phyloP scores from a whole-genome alignment of 208 protist species.

The Crithidia fasciculata region DNA sequence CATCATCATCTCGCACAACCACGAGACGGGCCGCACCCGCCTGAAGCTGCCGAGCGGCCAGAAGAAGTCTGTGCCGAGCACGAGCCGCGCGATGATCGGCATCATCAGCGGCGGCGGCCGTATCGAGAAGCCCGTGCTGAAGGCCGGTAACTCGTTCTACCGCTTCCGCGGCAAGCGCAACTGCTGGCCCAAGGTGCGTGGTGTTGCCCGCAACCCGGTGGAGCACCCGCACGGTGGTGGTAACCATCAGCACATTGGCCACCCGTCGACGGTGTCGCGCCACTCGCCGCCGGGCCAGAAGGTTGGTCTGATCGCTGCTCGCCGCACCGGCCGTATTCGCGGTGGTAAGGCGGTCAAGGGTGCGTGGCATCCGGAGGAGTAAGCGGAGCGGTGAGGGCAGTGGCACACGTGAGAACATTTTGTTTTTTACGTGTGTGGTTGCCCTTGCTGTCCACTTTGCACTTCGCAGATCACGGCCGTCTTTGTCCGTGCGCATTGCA shows the following conservation, averaged over 20 bases:
- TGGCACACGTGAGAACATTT: too few species aligned
- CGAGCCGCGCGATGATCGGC: constrained; percentile 97
- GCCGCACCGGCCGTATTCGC: constrained; percentile 97
- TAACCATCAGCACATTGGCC: constrained; percentile 99
- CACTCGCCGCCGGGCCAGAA: constrained; percentile 97
- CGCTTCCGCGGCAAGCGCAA: constrained; percentile 99
- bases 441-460: background rate
- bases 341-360: constrained; percentile 91
- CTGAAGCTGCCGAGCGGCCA: constrained; percentile 98
- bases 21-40: constrained; percentile 95
- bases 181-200: constrained; percentile 98
- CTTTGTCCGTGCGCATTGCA: too few species aligned
- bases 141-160: constrained; percentile 98
- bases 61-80: constrained; percentile 97
- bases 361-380: constrained; percentile 91
- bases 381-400: constrained; percentile 13
- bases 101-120: constrained; percentile 99
- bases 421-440: background rate
- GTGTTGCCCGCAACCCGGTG: constrained; percentile 99
- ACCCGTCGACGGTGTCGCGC: constrained; percentile 94
- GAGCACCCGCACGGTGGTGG: constrained; percentile 99
- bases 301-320: constrained; percentile 98
- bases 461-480: too few species aligned
- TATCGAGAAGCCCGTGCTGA: constrained; percentile 99
- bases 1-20: constrained; percentile 97